A percentile compares a stretch with the other conserved stretches of the same genome.
Conservation (phyloP, 2,329 filamentous ascomycete genomes). For the Claviceps paspali region DNA sequence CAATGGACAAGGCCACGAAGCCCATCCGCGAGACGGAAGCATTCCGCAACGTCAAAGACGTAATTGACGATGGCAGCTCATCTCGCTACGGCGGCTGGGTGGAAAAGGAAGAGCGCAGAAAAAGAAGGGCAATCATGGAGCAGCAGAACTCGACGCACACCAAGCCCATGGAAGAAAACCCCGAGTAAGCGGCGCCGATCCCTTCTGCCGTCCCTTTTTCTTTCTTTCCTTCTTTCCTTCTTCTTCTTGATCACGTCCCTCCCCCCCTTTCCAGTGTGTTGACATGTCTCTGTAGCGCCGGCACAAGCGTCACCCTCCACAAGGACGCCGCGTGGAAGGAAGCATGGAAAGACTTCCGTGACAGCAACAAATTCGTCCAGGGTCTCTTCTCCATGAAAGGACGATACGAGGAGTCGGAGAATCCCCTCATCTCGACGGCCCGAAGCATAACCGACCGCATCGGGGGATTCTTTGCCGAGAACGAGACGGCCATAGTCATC, state of each 20-base stretch:
- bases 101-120: conserved; percentile 85
- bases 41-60: conserved; percentile 86
- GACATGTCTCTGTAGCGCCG: conserved; percentile 48
- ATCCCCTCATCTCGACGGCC: conserved; percentile 83
- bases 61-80: conserved; percentile 93
- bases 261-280: not conserved
- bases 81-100: conserved; percentile 93
- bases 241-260: conserved; percentile 21
- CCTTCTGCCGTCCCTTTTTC: too few relatives aligned
- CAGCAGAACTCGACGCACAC: conserved; percentile 35
- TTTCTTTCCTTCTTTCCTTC: not conserved
- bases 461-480: conserved; percentile 93
- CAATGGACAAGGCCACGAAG: conserved; percentile 85
- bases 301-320: conserved; percentile 86
- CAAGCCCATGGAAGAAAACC: conserved; percentile 66
- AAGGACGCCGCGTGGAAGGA: conserved; percentile 98
- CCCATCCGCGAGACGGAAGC: conserved; percentile 90
- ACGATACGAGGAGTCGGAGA: conserved; percentile 91
- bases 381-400: conserved; percentile 73
- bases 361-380: conserved; percentile 78
- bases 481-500: conserved; percentile 93
- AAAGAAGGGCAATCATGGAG: conserved; percentile 59
- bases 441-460: conserved; percentile 88
- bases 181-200: conserved; percentile 68
- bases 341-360: conserved; percentile 91